Percentiles rank a stretch among this genome's conserved stretches.
Conservation (phyloP, 306 rosid genomes). For the Vigna angularis region DNA sequence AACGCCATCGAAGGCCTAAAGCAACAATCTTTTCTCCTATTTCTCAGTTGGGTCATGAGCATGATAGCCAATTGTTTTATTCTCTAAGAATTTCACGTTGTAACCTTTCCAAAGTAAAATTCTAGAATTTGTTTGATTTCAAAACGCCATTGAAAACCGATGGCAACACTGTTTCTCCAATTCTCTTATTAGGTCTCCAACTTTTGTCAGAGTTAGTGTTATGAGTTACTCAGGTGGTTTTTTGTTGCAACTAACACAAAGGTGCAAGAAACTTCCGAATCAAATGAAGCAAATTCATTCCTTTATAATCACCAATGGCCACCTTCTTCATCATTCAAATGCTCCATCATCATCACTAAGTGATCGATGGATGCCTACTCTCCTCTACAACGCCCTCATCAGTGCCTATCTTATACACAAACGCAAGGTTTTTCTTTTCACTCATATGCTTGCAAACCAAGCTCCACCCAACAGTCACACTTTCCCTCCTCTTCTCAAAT, state of each 20-base stretch:
- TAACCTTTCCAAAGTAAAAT: background rate
- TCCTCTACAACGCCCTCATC: conserved; percentile 70
- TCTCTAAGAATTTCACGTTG: background rate
- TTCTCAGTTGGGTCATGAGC: background rate
- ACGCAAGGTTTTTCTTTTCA: conserved; percentile 59
- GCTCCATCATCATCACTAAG: conserved; percentile 17
- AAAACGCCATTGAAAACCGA: background rate
- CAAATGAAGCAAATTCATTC: conserved; percentile 73
- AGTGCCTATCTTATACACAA: conserved; percentile 58
- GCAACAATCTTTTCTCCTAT: background rate
- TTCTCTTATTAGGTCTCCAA: background rate
- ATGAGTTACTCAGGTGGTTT: conserved; percentile 48
- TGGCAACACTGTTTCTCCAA: background rate
- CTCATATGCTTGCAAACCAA: conserved; percentile 69
- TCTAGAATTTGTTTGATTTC: background rate
- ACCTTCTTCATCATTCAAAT: conserved; percentile 49
- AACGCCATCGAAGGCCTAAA: too few species aligned
- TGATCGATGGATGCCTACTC: conserved; percentile 63
- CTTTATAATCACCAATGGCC: conserved; percentile 54
- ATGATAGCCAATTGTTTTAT: background rate
- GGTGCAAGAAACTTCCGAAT: conserved; percentile 46
- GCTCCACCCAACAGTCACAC: conserved; percentile 72
- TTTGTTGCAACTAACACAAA: conserved; percentile 72
- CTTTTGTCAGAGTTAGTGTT: background rate
- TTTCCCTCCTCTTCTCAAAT: conserved; percentile 71